Percentiles rank a stretch among this genome's conserved stretches.
Conservation (phyloP, 768 basidiomycete species). For the Boletus eberwhitei region DNA sequence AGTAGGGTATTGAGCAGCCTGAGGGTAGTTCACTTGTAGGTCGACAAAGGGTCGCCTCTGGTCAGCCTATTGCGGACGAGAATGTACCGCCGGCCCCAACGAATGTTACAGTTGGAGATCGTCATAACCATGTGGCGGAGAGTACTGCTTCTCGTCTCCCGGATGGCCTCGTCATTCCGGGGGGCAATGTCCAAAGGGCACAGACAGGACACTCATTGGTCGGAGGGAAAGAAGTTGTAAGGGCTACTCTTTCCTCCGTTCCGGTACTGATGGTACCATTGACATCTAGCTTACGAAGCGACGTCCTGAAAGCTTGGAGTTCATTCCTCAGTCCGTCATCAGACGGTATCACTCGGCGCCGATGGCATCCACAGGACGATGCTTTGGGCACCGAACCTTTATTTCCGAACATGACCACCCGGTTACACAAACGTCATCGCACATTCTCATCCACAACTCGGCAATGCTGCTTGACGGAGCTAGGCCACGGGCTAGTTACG, state of each 20-base stretch:
- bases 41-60: not conserved
- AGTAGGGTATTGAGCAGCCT: not conserved
- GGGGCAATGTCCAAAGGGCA: not conserved
- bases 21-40: not conserved
- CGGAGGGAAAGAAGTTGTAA: constrained; percentile 6
- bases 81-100: not conserved
- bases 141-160: not conserved
- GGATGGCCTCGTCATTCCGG: not conserved
- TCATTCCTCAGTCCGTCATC: constrained; percentile 27
- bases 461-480: not conserved
- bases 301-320: constrained; percentile 23
- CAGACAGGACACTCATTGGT: not conserved
- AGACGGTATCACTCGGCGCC: constrained; percentile 18
- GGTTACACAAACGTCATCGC: not conserved
- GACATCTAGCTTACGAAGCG: constrained; percentile 1
- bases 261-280: not conserved
- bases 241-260: not conserved
- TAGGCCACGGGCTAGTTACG: constrained; percentile 1
- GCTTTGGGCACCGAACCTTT: not conserved
- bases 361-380: not conserved
- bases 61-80: not conserved
- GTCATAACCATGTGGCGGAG: not conserved
- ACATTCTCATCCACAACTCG: not conserved
- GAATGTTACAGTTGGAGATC: not conserved
- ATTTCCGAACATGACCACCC: not conserved